Evolutionary conservation across 306 rosid species (phyloP), one percentile per base, ranked within the genome.

Genomic region (Citrullus colocynthis): DNA sequence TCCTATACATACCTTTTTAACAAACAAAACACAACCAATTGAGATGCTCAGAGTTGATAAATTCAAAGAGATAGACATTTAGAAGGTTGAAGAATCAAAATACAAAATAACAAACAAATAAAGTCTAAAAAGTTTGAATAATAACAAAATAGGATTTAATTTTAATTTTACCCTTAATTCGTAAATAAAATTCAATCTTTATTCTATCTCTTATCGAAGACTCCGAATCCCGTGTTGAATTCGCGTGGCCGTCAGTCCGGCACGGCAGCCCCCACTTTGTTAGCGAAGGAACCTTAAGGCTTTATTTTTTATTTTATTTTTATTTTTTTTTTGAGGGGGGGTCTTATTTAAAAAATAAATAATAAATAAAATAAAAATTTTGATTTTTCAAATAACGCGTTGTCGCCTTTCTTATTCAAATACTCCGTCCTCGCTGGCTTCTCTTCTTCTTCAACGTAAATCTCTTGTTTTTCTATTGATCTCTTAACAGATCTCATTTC

Each of bases 401-500:
- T 36, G 63, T 75, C 63, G 51, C 34, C 36, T 75, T 75, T 57
- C 66, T 39, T 17, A 71, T 71, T 71, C 76, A 71, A 71, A 71
- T 71, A 45, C 76, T 71, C 59, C 76, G 76, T 48, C 76, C 28
- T 71, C 59, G 76, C 76, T 71, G 76, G 57, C 76, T 71, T 14
- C 57, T 71, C 41, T 71, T 71, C 78, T 75, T 52, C 78, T 75
- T 52, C 78, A 54, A 52, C 65, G 45, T 36, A 56, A 75, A 51
- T 51, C 56, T 54, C 66, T 75, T 52, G 51, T 7, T 75, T 16
- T n/a, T 75, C 63, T 49, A 16, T 12, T 57, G 18, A 20, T 75
- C 37, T 24, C 20, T 71, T 39, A 48, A 71, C 41, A 48, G 78
- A 54, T 75, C 65, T 18, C 64, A 56, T 56, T 75, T 69, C 51